Percentiles rank a stretch among this genome's conserved stretches.
phyloP scores from a whole-genome alignment of 75 land plant species.

The Adiantum capillusveneris region DNA sequence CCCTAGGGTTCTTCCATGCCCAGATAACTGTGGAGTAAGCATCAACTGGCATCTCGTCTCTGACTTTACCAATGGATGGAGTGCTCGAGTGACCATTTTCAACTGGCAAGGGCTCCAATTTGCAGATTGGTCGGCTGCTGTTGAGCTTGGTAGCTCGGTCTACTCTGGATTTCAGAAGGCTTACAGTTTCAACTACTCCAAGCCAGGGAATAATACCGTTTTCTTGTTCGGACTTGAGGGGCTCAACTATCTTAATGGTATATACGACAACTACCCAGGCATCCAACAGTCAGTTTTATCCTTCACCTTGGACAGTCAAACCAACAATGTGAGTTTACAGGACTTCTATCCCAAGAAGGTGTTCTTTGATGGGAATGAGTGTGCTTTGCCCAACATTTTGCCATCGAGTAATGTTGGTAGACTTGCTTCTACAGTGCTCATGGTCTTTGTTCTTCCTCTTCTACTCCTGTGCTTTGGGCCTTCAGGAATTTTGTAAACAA shows the following conservation, averaged over 20 bases:
- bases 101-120: conserved; percentile 58
- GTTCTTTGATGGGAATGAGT: conserved; percentile 87
- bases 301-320: conserved; percentile 49
- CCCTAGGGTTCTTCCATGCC: conserved; percentile 57
- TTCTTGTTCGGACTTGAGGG: conserved; percentile 64
- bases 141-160: conserved; percentile 41
- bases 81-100: conserved; percentile 71
- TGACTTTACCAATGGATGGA: conserved; percentile 76
- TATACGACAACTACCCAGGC: conserved; percentile 42
- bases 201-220: conserved; percentile 33
- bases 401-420: conserved; percentile 15
- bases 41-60: conserved; percentile 84
- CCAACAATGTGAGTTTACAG: conserved; percentile 40
- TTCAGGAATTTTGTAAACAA: no score
- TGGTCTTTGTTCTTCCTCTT: no score
- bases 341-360: conserved; percentile 73
- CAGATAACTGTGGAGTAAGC: conserved; percentile 82
- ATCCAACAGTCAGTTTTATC: conserved; percentile 83
- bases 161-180: conserved; percentile 48
- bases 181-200: conserved; percentile 84
- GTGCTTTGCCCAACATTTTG: conserved; percentile 48
- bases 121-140: conserved; percentile 73
- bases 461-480: no score
- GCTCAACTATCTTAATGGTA: conserved; percentile 39
- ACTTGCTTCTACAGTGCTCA: no score